Base-by-base conservation (phyloP, 495 filamentous ascomycete genomes). In the Bryoglossum gracile region DNA sequence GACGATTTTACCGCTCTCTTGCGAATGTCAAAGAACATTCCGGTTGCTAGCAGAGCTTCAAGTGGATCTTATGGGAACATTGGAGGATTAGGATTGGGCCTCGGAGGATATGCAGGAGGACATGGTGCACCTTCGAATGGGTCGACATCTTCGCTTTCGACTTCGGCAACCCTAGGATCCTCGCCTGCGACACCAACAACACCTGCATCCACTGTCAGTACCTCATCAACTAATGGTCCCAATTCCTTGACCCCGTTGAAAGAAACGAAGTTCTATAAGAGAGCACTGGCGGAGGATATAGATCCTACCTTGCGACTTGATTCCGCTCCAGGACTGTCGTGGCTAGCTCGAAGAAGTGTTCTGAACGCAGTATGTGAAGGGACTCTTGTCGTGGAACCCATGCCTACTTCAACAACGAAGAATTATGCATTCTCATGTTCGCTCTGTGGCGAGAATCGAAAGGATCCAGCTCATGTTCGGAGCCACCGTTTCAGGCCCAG, bases 211-310 rank as follows among this genome's bases (percentile, higher is more conserved):
- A 55, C 62, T 21, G 53, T 65, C 43, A 74, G 74, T 54, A 58
- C 57, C 8, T 58, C 56, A 17, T 75, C 74, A 3, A 55, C 48
- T 4, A 61, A 58, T 48, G 58, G 55, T 10, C 56, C 52, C 8
- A 56, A 56, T 50, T 45, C 52, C 3, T 32, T 58, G 18, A 57
- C 55, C 6, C 59, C 59, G 3, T 67, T 98, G 36, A 94, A 94
- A 58, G 92, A 96, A 46, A 88, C 84, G 3, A 85, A 83, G 51
- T 97, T 95, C 63, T 98, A 89, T 66, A 98, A 98, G 65, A 80
- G 92, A 17, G 78, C 76, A 4, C 65, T 95, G 10, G 70, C 77
- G 43, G 92, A 98, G 63, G 92, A 97, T 65, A 85, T 98, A 45
- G 92, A 98, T 65, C 92, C 92, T 2, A 94, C 92, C 0, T 67